Base-by-base conservation (phyloP, 2,329 filamentous ascomycete species). In the Fusarium humuli region DNA sequence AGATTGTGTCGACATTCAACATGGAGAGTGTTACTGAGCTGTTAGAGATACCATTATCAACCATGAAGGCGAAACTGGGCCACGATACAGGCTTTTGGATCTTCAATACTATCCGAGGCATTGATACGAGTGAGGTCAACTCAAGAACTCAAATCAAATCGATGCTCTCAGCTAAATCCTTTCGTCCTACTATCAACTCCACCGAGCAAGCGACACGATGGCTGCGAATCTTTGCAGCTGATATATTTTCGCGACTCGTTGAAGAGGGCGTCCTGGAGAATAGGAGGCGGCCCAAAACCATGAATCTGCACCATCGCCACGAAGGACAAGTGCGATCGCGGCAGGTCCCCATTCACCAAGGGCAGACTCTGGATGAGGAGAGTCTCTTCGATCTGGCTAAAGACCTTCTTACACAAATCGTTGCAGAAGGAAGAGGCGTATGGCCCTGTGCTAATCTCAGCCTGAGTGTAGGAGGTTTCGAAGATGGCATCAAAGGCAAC, bases 131-230 rank as follows among this genome's bases (percentile, higher is more conserved):
- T 74, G 94, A 98, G 79, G 94, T 99, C 71, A 98, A 94, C 76
- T 88, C 94, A 29, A 87, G 95, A 54, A 97, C 94, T 2, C 93
- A 96, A 76, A 97, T 98, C 83, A 98, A 98, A 79, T 96, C 92
- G 18, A 98, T 99, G 94, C 85, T 98, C 16, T 98, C 94, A 3
- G 94, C 96, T 22, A 99, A 99, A 78, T 97, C 94, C 0, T 99
- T 99, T 76, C 87, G 93, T 27, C 96, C 96, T 0, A 89, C 87
- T 59, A 95, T 98, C 77, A 92, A 90, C 72, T 91, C 86, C 4
- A 82, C 88, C 20, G 93, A 96, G 23, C 93, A 97, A 78, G 95
- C 91, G 2, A 83, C 88, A 25, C 90, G 90, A 65, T 99, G 96
- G 96, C 84, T 99, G 41, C 87, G 91, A 13, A 98, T 99, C 57